Evolutionary conservation across 2,329 filamentous ascomycete species (phyloP), one percentile per base, ranked within the genome.

Genomic region (Chaetomium globosum): DNA sequence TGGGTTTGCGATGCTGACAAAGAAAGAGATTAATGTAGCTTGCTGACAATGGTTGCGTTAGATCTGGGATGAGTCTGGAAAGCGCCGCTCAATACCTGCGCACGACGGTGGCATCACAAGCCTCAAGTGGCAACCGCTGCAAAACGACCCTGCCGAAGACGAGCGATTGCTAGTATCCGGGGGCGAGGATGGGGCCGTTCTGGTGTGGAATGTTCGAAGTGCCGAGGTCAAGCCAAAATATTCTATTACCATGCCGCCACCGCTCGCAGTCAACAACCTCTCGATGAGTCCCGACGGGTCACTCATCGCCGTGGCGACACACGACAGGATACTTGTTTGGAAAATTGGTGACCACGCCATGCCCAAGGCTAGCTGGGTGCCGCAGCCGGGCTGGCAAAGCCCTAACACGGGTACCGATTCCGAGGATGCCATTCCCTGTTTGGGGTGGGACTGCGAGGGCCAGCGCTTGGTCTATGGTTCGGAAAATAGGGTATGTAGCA

Each of bases 271-370:
- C 53, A 81, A 87, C 49, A 82, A 83, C 28, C 77, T 89, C 2
- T 80, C 86, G 1, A 88, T 89, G 66, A 87, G 85, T 0, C 86
- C 87, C 0, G 85, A 88, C 66, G 87, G 87, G 1, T 82, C 81
- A 23, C 87, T 87, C 69, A 82, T 89, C 59, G 87, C 87, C 0
- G 86, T 85, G 4, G 86, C 85, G 5, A 88, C 86, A 0, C 80
- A 80, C 23, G 81, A 83, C 39, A 81, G 80, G 64, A 84, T 89
- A 16, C 75, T 88, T 48, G 87, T 89, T 54, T 89, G 87, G 85
- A 88, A 87, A 72, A 82, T 88, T 13, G 85, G 83, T 66, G 86
- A 86, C 60, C 79, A 83, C 54, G 77, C 79, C 30, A 80, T 87
- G 54, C 87, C 87, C 4, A 80, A 84, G 54, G 87, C 87, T 19